phyloP scores from a whole-genome alignment of 768 basidiomycete genomes.

The Suillus plorans region DNA sequence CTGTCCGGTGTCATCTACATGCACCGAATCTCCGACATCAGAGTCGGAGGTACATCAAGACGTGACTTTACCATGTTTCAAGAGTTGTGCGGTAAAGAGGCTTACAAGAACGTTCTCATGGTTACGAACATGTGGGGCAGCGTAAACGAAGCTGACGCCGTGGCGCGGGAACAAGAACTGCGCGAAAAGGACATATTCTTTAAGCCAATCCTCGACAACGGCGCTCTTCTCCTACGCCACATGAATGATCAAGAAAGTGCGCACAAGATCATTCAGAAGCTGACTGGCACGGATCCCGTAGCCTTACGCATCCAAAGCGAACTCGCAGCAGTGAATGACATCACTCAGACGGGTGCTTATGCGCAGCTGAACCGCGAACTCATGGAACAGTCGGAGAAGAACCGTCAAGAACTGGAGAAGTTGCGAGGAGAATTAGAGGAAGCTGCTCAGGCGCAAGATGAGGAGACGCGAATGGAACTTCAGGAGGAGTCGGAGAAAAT shows the following conservation, averaged over 20 bases:
- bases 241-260: constrained; percentile 42
- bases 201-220: constrained; percentile 47
- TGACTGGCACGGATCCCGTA: constrained; percentile 41
- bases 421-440: constrained; percentile 48
- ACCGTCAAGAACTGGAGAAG: constrained; percentile 45
- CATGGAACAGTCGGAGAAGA: constrained; percentile 43
- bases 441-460: constrained; percentile 43
- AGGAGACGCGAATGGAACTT: constrained; percentile 46
- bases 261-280: constrained; percentile 41
- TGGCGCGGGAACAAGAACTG: constrained; percentile 47
- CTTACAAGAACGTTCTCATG: constrained; percentile 50
- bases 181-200: constrained; percentile 43
- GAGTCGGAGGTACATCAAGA: constrained; percentile 47
- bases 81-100: constrained; percentile 51
- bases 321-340: constrained; percentile 44
- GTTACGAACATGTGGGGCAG: constrained; percentile 55
- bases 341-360: constrained; percentile 55
- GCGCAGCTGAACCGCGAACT: constrained; percentile 51
- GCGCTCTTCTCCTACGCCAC: constrained; percentile 45
- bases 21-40: constrained; percentile 51
- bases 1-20: constrained; percentile 52
- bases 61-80: constrained; percentile 53
- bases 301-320: constrained; percentile 56
- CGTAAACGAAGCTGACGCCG: constrained; percentile 33
- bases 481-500: constrained; percentile 38